Base-by-base conservation (phyloP, 139 green algal species). In the Micromonas pusilla region DNA sequence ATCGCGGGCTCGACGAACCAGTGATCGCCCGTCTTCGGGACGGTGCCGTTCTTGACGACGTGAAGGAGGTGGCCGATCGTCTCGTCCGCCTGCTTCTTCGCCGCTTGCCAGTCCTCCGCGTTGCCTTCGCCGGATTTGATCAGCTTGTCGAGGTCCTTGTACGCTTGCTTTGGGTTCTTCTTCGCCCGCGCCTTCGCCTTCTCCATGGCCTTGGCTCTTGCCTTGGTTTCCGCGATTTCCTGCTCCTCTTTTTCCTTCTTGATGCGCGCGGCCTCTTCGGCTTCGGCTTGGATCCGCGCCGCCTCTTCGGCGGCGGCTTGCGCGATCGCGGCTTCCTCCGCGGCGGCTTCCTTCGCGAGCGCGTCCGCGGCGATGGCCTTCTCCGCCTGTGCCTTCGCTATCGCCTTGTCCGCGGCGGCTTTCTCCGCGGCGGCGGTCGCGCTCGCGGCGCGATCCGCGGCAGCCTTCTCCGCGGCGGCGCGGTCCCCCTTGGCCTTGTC, bases 1-100 rank as follows among this genome's bases (percentile, higher is more conserved):
- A 52, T 52, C 21, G 74, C 81, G 0, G 92, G 92, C 67, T 89
- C 78, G 3, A 92, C 93, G 88, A 91, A 96, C 71, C 96, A 80
- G 63, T 93, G 87, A 74, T 91, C 4, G 2, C 26, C 23, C 20
- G n/a, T 64, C 23, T 34, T 64, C 1, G 39, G 70, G 19, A 30
- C 1, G 30, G 21, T 62, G n/a, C 70, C 45, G 1, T 34, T 30
- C 45, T 19, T 68, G 60, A 63, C 28, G 3, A 37, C 34, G n/a
- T 65, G 37, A 23, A 30, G 13, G n/a, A 76, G 30, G 37, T 33
- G 30, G 37, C 37, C 21, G 39, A 66, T 37, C 2, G 32, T 76
- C 2, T 76, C 37, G n/a, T 34, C 70, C 19, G 38, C n/a, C 36
- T 39, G 19, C 26, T 65, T 65, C 5, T 34, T 33, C 25, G n/a